These are phyloP conservation scores for Crataegus laevigata DNA, from an alignment of 306 rosid genomes.

Conservation along the genomic window DNA sequence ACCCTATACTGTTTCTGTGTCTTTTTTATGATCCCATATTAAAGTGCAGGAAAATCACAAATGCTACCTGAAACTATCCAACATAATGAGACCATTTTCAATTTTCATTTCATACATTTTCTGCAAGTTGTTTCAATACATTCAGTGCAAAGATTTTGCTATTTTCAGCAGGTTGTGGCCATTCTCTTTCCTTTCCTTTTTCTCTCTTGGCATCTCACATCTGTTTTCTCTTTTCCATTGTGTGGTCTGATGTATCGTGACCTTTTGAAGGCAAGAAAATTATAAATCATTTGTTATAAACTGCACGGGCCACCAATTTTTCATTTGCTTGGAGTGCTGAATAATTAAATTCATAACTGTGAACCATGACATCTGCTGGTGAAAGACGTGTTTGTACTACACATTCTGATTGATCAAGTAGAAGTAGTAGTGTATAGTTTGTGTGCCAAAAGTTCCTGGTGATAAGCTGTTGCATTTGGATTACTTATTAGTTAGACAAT, in stretches of 20 bases:
- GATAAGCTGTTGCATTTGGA: neutral
- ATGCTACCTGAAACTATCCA: neutral
- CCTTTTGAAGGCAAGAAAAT: neutral
- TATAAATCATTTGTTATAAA: neutral
- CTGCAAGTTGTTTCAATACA: neutral
- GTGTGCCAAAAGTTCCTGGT: neutral
- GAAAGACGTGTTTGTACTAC: neutral
- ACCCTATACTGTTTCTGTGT: neutral
- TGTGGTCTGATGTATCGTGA: neutral
- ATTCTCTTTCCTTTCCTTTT: neutral
- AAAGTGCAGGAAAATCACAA: neutral
- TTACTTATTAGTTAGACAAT: conserved; percentile 1
- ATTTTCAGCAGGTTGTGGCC: neutral
- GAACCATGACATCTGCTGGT: neutral
- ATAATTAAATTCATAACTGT: neutral
- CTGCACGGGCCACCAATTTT: neutral
- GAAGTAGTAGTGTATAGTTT: neutral
- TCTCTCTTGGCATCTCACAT: neutral
- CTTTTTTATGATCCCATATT: neutral
- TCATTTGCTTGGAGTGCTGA: neutral
- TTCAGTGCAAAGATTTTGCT: neutral
- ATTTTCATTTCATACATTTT: neutral
- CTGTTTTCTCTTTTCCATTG: neutral
- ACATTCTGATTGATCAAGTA: neutral
- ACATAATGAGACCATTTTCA: neutral